phyloP scores from a whole-genome alignment of 2,329 filamentous ascomycete genomes.

The Aspergillus sp. region DNA sequence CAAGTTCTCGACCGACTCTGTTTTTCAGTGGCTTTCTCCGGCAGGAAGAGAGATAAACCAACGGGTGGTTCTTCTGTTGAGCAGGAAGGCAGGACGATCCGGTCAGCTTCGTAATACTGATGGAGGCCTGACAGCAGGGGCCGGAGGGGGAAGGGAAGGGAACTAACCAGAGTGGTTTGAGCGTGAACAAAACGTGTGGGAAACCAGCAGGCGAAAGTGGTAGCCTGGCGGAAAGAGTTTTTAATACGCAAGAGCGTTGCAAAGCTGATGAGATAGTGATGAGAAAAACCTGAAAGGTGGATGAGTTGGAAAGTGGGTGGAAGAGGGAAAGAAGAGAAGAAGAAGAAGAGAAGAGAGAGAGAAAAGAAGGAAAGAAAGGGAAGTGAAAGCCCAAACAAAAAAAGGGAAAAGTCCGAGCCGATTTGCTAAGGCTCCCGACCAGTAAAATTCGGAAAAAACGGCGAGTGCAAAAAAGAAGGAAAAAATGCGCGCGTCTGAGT shows the following conservation, averaged over 20 bases:
- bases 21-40: conserved; percentile 40
- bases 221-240: conserved; percentile 10
- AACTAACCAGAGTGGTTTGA: conserved; percentile 23
- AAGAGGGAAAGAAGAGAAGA: conserved; percentile 21
- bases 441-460: neutral
- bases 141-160: neutral
- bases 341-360: conserved; percentile 21
- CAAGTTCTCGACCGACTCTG: conserved; percentile 52
- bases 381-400: conserved; percentile 25
- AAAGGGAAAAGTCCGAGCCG: conserved; percentile 23
- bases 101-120: conserved; percentile 20
- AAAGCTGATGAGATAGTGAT: conserved; percentile 16
- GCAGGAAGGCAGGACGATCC: conserved; percentile 4
- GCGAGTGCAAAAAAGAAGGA: neutral
- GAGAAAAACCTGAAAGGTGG: conserved; percentile 7
- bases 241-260: conserved; percentile 16
- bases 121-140: conserved; percentile 9
- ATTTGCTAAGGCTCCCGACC: conserved; percentile 8
- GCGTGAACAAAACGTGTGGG: conserved; percentile 12
- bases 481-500: neutral
- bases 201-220: conserved; percentile 13
- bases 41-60: conserved; percentile 37
- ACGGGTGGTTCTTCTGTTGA: conserved; percentile 31
- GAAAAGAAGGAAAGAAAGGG: conserved; percentile 16
- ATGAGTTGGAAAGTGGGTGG: conserved; percentile 25